Percentiles rank a stretch among this genome's conserved stretches.
Conservation (phyloP, 23 red algal species). For the Pyropia yezoensis region DNA sequence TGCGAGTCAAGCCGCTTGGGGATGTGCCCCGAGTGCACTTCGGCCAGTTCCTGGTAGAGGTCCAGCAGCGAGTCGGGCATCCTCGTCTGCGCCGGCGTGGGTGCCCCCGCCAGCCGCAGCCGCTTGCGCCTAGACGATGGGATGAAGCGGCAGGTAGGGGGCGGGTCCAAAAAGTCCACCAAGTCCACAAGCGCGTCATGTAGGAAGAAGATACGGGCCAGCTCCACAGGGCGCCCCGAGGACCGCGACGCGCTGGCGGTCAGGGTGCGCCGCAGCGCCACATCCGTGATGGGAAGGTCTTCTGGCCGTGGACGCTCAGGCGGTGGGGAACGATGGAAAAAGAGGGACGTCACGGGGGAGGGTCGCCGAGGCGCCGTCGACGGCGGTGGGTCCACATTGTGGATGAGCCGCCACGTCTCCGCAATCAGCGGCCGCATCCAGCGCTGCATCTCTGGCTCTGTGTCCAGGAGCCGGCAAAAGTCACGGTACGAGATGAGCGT, state of each 20-base stretch:
- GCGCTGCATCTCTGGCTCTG: conserved; percentile 11
- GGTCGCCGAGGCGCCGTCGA: too few species aligned
- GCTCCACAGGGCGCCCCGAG: too few species aligned
- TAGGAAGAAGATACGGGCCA: neutral
- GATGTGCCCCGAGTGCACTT: neutral
- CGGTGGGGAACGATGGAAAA: too few species aligned
- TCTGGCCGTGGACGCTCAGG: too few species aligned
- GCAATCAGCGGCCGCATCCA: conserved; percentile 31
- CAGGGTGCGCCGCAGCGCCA: too few species aligned
- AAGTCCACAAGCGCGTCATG: conserved; percentile 47
- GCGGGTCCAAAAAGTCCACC: conserved; percentile 60
- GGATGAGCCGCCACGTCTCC: too few species aligned
- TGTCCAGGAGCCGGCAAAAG: conserved; percentile 25
- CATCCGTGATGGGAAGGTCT: too few species aligned
- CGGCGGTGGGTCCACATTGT: too few species aligned
- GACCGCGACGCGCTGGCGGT: too few species aligned
- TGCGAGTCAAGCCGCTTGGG: too few species aligned
- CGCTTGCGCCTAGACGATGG: conserved; percentile 30
- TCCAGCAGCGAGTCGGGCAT: conserved; percentile 23
- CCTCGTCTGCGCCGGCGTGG: conserved; percentile 18
- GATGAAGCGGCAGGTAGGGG: conserved; percentile 31
- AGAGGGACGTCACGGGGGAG: too few species aligned
- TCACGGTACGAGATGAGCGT: conserved; percentile 40
- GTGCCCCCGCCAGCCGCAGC: conserved; percentile 26
- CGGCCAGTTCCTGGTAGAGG: conserved; percentile 46